Conservation (phyloP, 2,329 filamentous ascomycete genomes). For the Metarhizium sp. region DNA sequence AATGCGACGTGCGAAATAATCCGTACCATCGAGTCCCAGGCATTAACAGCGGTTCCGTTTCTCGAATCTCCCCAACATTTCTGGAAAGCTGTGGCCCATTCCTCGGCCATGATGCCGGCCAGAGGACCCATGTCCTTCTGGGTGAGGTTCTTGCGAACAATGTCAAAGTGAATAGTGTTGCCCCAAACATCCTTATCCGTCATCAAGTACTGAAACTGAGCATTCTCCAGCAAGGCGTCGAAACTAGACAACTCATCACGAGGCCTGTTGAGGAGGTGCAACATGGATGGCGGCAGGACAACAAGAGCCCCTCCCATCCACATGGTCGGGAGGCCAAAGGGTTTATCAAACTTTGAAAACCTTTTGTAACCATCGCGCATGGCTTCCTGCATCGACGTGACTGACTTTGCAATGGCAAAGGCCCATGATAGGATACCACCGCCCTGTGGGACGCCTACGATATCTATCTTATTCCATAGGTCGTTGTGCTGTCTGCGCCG, state of each 20-base stretch:
- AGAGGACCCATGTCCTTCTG: background rate
- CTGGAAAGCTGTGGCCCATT: background rate
- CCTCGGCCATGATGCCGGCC: background rate
- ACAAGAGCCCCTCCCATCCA: background rate
- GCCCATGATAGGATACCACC: no score
- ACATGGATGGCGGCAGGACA: background rate
- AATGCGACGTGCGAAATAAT: background rate
- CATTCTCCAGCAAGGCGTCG: background rate
- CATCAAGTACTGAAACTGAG: background rate
- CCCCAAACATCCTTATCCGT: no score
- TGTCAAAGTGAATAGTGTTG: background rate
- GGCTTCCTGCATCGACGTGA: no score
- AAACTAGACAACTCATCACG: background rate
- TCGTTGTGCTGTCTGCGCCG: no score
- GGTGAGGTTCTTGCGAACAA: background rate
- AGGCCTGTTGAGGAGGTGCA: background rate
- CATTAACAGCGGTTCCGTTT: background rate
- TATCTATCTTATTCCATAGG: no score
- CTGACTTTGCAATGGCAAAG: no score
- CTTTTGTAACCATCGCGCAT: background rate
- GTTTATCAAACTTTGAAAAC: background rate
- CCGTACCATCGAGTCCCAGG: background rate
- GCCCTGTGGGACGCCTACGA: no score
- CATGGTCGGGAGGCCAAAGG: background rate
- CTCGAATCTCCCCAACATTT: background rate